Evolutionary conservation across 2,329 filamentous ascomycete species (phyloP), one percentile per base, ranked within the genome.

Genomic region (Colletotrichum zoysiae): DNA sequence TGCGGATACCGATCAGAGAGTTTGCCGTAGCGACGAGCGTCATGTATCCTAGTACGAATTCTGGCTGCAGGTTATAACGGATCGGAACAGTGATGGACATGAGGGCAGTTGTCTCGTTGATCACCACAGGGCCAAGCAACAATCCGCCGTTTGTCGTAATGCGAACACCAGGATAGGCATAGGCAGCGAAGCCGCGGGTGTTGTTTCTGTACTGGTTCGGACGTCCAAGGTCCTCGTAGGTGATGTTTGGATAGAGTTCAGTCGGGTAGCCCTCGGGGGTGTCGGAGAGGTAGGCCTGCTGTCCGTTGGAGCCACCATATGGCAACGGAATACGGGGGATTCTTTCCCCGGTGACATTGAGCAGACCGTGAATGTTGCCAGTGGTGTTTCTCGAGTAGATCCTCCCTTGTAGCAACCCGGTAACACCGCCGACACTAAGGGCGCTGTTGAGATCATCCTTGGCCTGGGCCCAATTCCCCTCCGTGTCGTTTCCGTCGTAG

Each of bases 61-160:
- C 83, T 53, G 82, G 79, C 2, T 87, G 86, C 2, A 86, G 85
- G 74, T 91, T 92, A 78, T 92, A 90, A 71, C 93, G 87, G 65
- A 98, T 89, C 0, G 95, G 93, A 20, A 95, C 82, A 0, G 95
- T 97, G 70, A 97, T 84, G 2, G 95, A 97, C 16, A 97, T 79
- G 14, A 98, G 83, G 30, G 93, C 93, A 74, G 92, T 93, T 0
- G 90, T 89, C 56, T 88, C 83, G 78, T 97, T 96, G 74, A 96
- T 81, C 33, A 88, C 84, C 69, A 93, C 85, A 0, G 95, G 95
- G 0, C 95, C 95, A 0, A 96, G 86, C 1, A 97, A 82, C n/a
- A 97, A 84, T 1, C 90, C 90, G 59, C 80, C 84, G 63, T 84
- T 84, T 63, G 81, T 83, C 73, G 83, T 85, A 46, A 89, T 84